Evolutionary conservation across 352 stramenopile genomes (phyloP).

Genomic region (Pythium phragmiticola): DNA sequence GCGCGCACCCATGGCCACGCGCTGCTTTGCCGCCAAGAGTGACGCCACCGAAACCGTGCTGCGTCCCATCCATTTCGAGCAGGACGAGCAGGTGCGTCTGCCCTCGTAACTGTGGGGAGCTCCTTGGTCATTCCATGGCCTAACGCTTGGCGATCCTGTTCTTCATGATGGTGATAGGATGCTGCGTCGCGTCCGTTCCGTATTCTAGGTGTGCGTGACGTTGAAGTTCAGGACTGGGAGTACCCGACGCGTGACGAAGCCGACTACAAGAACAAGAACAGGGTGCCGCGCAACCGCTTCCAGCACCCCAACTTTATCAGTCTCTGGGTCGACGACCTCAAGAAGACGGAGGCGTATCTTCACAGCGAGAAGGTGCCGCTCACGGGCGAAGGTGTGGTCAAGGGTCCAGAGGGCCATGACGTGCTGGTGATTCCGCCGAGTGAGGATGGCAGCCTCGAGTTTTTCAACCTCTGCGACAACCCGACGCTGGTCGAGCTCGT

Average conservation of each 20-base stretch:
- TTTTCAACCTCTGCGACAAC: constrained; percentile 84
- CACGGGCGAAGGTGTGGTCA: constrained; percentile 51
- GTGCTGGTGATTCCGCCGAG: constrained; percentile 67
- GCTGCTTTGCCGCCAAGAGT: constrained; percentile 26
- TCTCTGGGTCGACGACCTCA: constrained; percentile 77
- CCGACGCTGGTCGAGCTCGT: constrained; percentile 81
- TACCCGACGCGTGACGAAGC: constrained; percentile 68
- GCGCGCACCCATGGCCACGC: constrained; percentile 15
- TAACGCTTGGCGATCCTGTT: constrained; percentile 1
- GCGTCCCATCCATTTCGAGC: constrained; percentile 72
- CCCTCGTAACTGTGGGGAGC: background rate
- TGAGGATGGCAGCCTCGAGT: constrained; percentile 58
- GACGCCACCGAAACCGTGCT: constrained; percentile 26
- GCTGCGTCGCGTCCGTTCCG: constrained; percentile 53
- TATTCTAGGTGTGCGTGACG: constrained; percentile 78
- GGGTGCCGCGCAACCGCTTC: constrained; percentile 74
- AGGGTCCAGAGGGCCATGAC: constrained; percentile 61
- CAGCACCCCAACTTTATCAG: constrained; percentile 82
- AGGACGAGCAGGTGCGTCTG: constrained; percentile 45
- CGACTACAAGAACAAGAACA: constrained; percentile 61
- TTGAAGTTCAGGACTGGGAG: constrained; percentile 76
- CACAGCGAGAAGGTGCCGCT: constrained; percentile 63
- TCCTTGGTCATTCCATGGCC: background rate
- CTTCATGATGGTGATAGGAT: constrained; percentile 43
- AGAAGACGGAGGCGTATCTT: constrained; percentile 62